Evolutionary conservation across 1,139 yeast genomes (phyloP), one percentile per base, ranked within the genome.

Genomic region (Kodamaea fungicola): DNA sequence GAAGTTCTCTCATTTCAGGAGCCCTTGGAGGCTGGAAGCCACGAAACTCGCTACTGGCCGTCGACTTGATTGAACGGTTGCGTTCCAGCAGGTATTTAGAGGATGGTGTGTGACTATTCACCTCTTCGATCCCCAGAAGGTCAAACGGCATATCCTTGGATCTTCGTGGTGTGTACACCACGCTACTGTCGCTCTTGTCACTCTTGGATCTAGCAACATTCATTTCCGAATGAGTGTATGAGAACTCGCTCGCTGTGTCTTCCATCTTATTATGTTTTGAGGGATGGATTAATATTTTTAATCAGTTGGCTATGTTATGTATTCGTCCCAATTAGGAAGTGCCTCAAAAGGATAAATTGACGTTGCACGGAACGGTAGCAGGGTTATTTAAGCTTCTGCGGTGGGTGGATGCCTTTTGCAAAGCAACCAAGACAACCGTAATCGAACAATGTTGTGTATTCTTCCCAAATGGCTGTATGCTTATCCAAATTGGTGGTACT

Each of bases 11-110:
- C 13, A 7, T 32, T 12, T 32, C 34, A 10, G 28, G 28, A 8
- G 34, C 25, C 7, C 19, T 10, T n/a, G 29, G 29, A 32, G 30
- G 34, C 9, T 25, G 34, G 8, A 32, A 32, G 4, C 34, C 34
- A 27, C 34, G 34, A 24, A 32, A 32, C 7, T 32, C 34, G 25
- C 34, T 32, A n/a, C 34, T 32, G 6, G 34, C 26, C 30, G 22
- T 32, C 7, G 34, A 32, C 16, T 22, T 32, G n/a, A 32, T 28
- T 8, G 34, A 32, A 21, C 19, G 12, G 29, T 10, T 26, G 12
- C 6, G 34, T 19, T 21, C 26, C 34, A 25, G 34, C 34, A 32
- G 34, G 13, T 32, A 32, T 22, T 16, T 13, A 2, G 34, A 32
- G 19, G 34, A 32, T 6, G 27, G 34, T 9, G 34, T 32, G 19